Evolutionary conservation across 2,329 filamentous ascomycete genomes (phyloP), one percentile per base, ranked within the genome.

Genomic region (Microdochium trichocladiopsis): DNA sequence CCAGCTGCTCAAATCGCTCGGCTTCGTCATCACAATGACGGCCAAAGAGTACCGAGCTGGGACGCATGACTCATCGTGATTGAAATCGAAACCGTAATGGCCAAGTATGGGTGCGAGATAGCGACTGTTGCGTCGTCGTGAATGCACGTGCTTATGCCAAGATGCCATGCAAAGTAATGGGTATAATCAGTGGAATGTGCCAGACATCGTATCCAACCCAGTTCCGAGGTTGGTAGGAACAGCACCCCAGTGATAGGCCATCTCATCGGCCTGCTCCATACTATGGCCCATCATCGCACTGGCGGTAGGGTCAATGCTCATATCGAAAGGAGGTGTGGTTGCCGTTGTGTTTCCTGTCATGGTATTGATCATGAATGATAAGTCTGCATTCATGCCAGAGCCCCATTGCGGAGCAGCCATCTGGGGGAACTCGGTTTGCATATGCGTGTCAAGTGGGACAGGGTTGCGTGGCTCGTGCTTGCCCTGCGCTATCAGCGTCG

Each of bases 341-440:
- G 41, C 41, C n/a, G 41, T 18, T 4, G 41, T 22, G 18, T 45
- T 45, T 12, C 63, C 63, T 12, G 61, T 63, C 63, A 65, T 65
- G 10, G 59, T 55, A 43, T 60, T 63, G 51, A 65, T 60, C 62
- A 65, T 65, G 51, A 61, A 63, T 16, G 57, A 59, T 50, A 63
- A 63, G 25, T 65, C 63, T 3, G 58, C 55, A 11, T 58, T 58
- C 53, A 61, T 58, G 2, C 57, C 58, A 3, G 55, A 52, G 3
- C 54, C 57, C 61, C 60, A 63, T 10, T 60, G 56, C 5, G 12
- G 6, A 22, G 10, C 18, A 45, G 41, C 41, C 41, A 45, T 45
- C 12, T 21, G 10, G n/a, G 41, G 41, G 41, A 45, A 45, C 41
- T 45, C 41, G 11, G 48, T 55, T 18, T 59, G 57, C 4, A 62